A percentile compares a stretch with the other conserved stretches of the same genome.
These are phyloP conservation scores for Fraxinus angustifolia DNA, from an alignment of 305 asterid species.

Conservation along the genomic window DNA sequence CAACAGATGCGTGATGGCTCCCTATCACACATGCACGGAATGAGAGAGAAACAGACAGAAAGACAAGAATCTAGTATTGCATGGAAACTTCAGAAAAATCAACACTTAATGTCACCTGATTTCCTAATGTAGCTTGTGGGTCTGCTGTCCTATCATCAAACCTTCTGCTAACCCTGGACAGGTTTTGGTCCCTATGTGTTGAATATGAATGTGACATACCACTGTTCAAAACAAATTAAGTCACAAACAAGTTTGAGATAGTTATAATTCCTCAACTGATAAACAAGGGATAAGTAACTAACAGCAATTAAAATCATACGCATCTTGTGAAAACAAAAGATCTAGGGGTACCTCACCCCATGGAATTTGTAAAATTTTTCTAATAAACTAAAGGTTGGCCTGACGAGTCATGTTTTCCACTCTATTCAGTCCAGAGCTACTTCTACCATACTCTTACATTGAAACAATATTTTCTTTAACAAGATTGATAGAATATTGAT, in stretches of 20 bases:
- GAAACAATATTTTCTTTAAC: neutral
- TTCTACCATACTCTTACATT: neutral
- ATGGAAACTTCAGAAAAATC: neutral
- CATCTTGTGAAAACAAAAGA: neutral
- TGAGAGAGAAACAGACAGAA: neutral
- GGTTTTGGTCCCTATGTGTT: conserved; percentile 57
- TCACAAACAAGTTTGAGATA: conserved; percentile 12
- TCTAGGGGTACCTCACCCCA: neutral
- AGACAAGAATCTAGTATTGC: neutral
- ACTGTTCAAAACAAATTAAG: conserved; percentile 35
- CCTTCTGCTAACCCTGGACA: conserved; percentile 44
- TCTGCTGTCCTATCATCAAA: conserved; percentile 55
- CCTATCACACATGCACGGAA: conserved; percentile 34
- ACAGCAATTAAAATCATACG: conserved; percentile 7
- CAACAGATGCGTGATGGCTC: conserved; percentile 66
- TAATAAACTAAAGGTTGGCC: neutral
- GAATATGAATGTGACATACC: conserved; percentile 89
- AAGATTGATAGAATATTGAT: neutral
- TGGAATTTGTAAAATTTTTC: neutral
- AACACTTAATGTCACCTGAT: conserved; percentile 39
- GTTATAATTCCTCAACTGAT: neutral
- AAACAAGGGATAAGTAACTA: neutral
- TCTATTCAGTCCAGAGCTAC: conserved; percentile 2
- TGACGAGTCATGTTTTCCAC: neutral
- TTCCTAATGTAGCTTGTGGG: conserved; percentile 39